These are phyloP conservation scores for Apiotrichum montevideense DNA, from an alignment of 1,284 basidiomycete genomes.

Conservation along the genomic window DNA sequence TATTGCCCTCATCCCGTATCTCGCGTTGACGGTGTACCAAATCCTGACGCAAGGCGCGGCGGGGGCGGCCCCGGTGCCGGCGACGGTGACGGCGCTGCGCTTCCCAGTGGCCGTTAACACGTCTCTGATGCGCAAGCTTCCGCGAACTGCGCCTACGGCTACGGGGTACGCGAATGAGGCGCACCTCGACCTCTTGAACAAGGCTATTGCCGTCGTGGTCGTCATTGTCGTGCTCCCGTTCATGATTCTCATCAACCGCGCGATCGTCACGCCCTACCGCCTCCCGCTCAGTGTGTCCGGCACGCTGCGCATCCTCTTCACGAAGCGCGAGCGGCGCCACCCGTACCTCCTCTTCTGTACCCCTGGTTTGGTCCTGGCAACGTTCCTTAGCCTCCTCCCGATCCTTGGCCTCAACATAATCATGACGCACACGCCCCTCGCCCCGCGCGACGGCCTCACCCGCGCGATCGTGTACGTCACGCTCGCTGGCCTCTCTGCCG, in stretches of 20 bases:
- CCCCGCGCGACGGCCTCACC: neutral
- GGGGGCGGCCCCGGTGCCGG: too few relatives aligned
- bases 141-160: too few relatives aligned
- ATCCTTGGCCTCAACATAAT: neutral
- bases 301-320: constrained; percentile 68
- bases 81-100: neutral
- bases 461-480: constrained; percentile 47
- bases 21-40: constrained; percentile 13
- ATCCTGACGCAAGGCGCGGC: too few relatives aligned
- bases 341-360: constrained; percentile 77
- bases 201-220: constrained; percentile 56
- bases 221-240: constrained; percentile 60
- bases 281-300: constrained; percentile 58
- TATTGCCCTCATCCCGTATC: constrained; percentile 53
- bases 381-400: constrained; percentile 53
- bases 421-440: neutral
- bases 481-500: constrained; percentile 54
- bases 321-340: constrained; percentile 68
- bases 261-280: constrained; percentile 78
- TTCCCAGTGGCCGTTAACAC: constrained; percentile 55
- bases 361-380: constrained; percentile 71
- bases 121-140: constrained; percentile 20
- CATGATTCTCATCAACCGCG: constrained; percentile 67
- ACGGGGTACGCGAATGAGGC: too few relatives aligned
- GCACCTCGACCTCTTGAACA: too few relatives aligned